Evolutionary conservation across 2,329 filamentous ascomycete species (phyloP).

Genomic region (Stemphylium beticola): DNA sequence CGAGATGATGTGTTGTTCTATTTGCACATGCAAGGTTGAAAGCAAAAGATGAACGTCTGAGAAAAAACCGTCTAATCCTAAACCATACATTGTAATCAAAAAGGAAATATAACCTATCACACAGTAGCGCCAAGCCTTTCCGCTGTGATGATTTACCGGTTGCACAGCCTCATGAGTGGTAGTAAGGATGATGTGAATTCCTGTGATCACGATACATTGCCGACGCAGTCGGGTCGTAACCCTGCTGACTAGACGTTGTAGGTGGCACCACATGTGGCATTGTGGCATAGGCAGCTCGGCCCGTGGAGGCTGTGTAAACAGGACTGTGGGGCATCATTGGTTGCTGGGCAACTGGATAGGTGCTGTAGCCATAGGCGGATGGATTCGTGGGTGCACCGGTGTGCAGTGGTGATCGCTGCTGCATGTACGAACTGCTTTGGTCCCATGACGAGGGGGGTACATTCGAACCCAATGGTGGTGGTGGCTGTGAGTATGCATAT

Average conservation of each 20-base stretch:
- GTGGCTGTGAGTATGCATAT: constrained; percentile 19
- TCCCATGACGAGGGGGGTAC: constrained; percentile 20
- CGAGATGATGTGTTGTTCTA: too few species aligned
- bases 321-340: constrained; percentile 20
- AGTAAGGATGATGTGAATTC: constrained; percentile 22
- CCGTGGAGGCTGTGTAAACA: constrained; percentile 22
- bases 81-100: too few species aligned
- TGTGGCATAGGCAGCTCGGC: constrained; percentile 17
- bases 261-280: constrained; percentile 12
- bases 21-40: too few species aligned
- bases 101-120: constrained; percentile 4
- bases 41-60: too few species aligned
- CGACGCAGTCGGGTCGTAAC: constrained; percentile 8
- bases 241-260: constrained; percentile 18
- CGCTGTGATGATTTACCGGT: constrained; percentile 6
- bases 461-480: constrained; percentile 13
- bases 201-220: constrained; percentile 30
- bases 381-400: constrained; percentile 17
- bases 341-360: constrained; percentile 22
- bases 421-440: constrained; percentile 26
- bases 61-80: too few species aligned
- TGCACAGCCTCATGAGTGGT: constrained; percentile 31
- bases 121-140: constrained; percentile 1
- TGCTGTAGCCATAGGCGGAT: constrained; percentile 16
- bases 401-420: constrained; percentile 22